Evolutionary conservation across 2,329 filamentous ascomycete genomes (phyloP).

Genomic region (Ophiostoma australiae): DNA sequence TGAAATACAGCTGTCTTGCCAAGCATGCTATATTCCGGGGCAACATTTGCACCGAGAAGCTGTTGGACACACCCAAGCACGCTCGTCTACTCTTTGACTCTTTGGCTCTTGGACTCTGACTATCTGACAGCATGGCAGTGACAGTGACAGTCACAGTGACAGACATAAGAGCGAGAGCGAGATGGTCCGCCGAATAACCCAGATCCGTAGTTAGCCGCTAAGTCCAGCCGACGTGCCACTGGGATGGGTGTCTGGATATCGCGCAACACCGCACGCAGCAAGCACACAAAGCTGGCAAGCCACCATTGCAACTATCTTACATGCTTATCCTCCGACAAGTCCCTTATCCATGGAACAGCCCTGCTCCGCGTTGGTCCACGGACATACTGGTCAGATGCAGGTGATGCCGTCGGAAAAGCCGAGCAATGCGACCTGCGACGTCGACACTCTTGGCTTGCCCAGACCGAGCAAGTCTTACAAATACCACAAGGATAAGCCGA

Average conservation of each 20-base stretch:
- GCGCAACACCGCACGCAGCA: background rate
- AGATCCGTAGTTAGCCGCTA: background rate
- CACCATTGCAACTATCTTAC: background rate
- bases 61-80: background rate
- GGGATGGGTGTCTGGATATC: too few species aligned
- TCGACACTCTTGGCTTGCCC: too few species aligned
- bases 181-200: background rate
- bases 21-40: background rate
- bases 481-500: too few species aligned
- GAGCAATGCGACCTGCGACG: background rate
- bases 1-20: background rate
- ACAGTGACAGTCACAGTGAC: background rate
- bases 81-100: too few species aligned
- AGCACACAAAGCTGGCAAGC: background rate
- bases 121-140: too few species aligned
- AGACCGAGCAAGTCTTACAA: too few species aligned
- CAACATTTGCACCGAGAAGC: background rate
- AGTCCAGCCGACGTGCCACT: background rate
- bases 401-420: background rate
- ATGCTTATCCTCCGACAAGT: background rate
- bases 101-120: too few species aligned
- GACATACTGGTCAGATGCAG: background rate
- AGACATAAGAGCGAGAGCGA: background rate
- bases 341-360: background rate
- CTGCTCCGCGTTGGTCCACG: conserved; percentile 3